These are phyloP conservation scores for Mortierella sp. DNA, from an alignment of 371 early-diverging fungal genomes.

Conservation along the genomic window DNA sequence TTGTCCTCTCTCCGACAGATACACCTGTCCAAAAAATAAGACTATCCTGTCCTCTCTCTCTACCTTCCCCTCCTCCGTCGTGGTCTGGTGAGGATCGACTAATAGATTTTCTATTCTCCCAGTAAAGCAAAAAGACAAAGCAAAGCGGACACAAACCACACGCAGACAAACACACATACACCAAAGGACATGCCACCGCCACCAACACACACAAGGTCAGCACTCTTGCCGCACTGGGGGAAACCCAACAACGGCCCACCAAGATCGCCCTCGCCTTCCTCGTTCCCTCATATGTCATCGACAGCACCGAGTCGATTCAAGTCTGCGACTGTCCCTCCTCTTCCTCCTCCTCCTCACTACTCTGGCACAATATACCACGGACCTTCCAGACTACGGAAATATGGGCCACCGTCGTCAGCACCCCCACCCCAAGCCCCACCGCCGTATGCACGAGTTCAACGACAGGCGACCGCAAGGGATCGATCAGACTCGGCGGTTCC, in stretches of 20 bases:
- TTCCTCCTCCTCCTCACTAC: neutral
- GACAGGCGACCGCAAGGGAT: neutral
- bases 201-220: neutral
- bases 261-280: neutral
- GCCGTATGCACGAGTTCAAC: neutral
- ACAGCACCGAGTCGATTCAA: neutral
- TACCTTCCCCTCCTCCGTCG: neutral
- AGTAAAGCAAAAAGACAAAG: neutral
- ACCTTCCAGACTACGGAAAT: neutral
- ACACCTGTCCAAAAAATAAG: too few relatives aligned
- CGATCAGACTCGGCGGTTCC: neutral
- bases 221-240: neutral
- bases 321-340: neutral
- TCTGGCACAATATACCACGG: neutral
- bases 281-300: neutral
- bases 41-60: neutral
- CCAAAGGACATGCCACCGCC: neutral
- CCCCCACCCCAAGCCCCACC: neutral
- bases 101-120: too few relatives aligned
- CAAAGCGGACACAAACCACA: neutral
- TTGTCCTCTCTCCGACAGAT: neutral
- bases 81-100: neutral
- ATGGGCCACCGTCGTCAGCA: neutral
- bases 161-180: neutral
- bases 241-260: neutral